phyloP scores from a whole-genome alignment of 164 flowering plant species.

The Vitis labrusca region DNA sequence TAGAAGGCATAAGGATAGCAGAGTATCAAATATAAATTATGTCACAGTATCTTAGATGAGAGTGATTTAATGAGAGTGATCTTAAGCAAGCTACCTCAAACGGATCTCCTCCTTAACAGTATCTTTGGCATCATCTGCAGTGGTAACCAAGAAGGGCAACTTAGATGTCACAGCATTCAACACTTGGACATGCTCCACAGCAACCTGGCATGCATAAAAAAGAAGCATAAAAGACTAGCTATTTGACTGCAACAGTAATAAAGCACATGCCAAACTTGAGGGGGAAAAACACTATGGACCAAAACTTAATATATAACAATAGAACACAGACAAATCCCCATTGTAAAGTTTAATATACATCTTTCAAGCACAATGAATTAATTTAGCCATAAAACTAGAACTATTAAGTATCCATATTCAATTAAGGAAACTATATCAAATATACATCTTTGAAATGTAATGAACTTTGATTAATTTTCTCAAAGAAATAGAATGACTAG shows the following conservation, averaged over 20 bases:
- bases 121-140: constrained; percentile 78
- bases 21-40: background rate
- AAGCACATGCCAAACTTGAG: background rate
- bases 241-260: background rate
- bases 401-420: too few relatives aligned
- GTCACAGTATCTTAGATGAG: too few relatives aligned
- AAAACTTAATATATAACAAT: too few relatives aligned
- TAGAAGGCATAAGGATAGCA: background rate
- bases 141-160: constrained; percentile 88
- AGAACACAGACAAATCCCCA: too few relatives aligned
- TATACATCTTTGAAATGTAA: too few relatives aligned
- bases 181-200: constrained; percentile 76
- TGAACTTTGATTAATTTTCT: too few relatives aligned
- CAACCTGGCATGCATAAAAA: constrained; percentile 51
- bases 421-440: too few relatives aligned
- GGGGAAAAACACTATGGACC: too few relatives aligned
- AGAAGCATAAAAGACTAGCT: background rate
- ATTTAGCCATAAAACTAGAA: too few relatives aligned
- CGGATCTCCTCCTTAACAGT: constrained; percentile 79
- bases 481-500: too few relatives aligned
- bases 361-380: too few relatives aligned
- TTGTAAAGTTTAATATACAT: too few relatives aligned
- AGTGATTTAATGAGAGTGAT: background rate
- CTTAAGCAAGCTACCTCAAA: constrained; percentile 51
- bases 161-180: constrained; percentile 73